Base-by-base conservation (phyloP, 768 basidiomycete genomes). In the Mycena sanguinolenta region DNA sequence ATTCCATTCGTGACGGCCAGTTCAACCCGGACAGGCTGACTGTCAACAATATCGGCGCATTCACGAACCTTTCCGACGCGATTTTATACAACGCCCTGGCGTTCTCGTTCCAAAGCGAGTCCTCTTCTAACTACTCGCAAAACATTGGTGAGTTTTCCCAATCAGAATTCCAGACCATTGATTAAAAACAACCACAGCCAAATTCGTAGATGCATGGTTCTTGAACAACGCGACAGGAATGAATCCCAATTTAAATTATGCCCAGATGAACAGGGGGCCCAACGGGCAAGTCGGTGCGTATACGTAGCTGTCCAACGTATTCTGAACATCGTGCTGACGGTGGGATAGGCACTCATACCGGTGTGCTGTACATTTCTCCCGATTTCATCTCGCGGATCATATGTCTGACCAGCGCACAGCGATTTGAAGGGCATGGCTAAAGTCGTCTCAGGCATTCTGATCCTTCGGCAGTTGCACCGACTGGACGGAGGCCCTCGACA, bases 161-260 rank as follows among this genome's bases (percentile, higher is more conserved):
- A n/a, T n/a, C n/a, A n/a, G n/a, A 4, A 49, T 12, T 23, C 32
- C 9, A 1, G 5, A 32, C 5, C 28, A 4, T 52, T 10, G 28
- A 32, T 25, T 36, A 4, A 38, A n/a, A 58, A 32, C 38, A 63
- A 34, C 8, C 58, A 69, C 77, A 82, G 88, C 83, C 4, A 75
- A 76, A 6, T 89, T 84, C 75, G 76, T 92, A 66, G 75, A 84
- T 23, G 83, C 86, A 0, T 91, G 89, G 88, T 93, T 92, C 81
- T 69, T 91, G n/a, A 82, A 90, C 69, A 72, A 76, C 2, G 80
- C 77, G 4, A 92, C 91, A 0, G 79, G 72, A 42, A 92, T 92
- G 91, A 91, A 89, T 63, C 91, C 91, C 0, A 88, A 90, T 73
- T 78, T 93, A 49, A 83, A 89, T 66, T 92, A 85, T 74, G 85